Conservation (phyloP, 345 rosid genomes). For the Garcia nutans region DNA sequence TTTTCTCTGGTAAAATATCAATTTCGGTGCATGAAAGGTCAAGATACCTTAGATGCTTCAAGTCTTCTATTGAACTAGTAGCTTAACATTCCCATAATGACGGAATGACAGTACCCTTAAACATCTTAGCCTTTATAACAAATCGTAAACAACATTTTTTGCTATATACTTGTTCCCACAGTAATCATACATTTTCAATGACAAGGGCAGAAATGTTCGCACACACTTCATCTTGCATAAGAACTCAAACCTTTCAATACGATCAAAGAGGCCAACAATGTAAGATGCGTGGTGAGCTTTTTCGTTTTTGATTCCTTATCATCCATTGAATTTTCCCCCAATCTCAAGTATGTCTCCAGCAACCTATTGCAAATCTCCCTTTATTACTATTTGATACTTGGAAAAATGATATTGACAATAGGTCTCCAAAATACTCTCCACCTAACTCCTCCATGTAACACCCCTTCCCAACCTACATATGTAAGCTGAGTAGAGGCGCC, state of each 20-base stretch:
- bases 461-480: no score
- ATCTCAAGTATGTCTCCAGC: slow-evolving; percentile 5
- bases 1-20: slow-evolving; percentile 10
- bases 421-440: no score
- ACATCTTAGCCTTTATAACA: background rate
- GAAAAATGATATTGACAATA: slow-evolving; percentile 15
- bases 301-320: background rate
- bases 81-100: background rate
- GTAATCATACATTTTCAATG: background rate
- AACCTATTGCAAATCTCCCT: background rate
- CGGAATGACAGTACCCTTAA: background rate
- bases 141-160: background rate
- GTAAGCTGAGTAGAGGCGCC: no score
- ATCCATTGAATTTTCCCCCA: background rate
- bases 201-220: background rate
- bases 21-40: background rate
- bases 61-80: background rate
- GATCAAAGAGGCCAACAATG: background rate
- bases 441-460: no score
- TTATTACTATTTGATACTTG: background rate
- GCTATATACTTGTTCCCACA: background rate
- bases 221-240: background rate
- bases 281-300: slow-evolving; percentile 1
- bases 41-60: slow-evolving; percentile 3
- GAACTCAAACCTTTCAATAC: background rate